These are phyloP conservation scores for Scolecobasidium constrictum DNA, from an alignment of 2,329 filamentous ascomycete genomes.

Conservation along the genomic window DNA sequence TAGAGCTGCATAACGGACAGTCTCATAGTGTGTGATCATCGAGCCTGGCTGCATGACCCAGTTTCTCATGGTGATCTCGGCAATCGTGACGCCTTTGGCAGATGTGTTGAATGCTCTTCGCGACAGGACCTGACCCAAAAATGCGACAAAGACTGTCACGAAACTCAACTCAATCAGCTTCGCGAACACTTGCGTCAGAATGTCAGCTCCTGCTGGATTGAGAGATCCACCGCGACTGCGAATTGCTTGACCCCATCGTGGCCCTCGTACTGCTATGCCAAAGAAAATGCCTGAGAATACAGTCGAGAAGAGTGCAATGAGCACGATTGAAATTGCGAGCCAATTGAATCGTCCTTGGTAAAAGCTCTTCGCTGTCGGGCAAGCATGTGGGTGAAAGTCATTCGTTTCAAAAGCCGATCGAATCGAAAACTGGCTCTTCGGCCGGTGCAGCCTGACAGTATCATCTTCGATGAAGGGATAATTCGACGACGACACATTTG, in stretches of 20 bases:
- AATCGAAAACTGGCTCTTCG: conserved; percentile 2
- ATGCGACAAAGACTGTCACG: conserved; percentile 65
- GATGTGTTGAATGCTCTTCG: conserved; percentile 52
- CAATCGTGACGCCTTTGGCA: conserved; percentile 54
- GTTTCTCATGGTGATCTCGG: conserved; percentile 66
- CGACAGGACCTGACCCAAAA: conserved; percentile 65
- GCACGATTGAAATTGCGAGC: conserved; percentile 32
- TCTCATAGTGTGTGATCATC: conserved; percentile 58
- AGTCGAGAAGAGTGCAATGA: conserved; percentile 51
- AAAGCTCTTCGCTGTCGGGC: conserved; percentile 26
- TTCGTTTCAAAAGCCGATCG: conserved; percentile 5
- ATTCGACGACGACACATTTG: conserved; percentile 3
- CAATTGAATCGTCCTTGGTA: conserved; percentile 32
- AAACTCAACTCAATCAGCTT: conserved; percentile 72
- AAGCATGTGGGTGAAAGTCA: conserved; percentile 26
- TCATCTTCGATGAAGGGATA: conserved; percentile 2
- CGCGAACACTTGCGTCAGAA: conserved; percentile 58
- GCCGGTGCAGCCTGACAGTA: conserved; percentile 4
- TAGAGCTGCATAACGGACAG: conserved; percentile 50
- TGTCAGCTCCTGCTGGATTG: conserved; percentile 51
- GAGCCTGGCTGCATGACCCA: conserved; percentile 58
- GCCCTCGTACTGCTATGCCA: conserved; percentile 48
- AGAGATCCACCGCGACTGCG: conserved; percentile 39
- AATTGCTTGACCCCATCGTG: conserved; percentile 50
- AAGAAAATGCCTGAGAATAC: conserved; percentile 57